phyloP scores from a whole-genome alignment of 1,284 basidiomycete species.

The Ganoderma lucidum region DNA sequence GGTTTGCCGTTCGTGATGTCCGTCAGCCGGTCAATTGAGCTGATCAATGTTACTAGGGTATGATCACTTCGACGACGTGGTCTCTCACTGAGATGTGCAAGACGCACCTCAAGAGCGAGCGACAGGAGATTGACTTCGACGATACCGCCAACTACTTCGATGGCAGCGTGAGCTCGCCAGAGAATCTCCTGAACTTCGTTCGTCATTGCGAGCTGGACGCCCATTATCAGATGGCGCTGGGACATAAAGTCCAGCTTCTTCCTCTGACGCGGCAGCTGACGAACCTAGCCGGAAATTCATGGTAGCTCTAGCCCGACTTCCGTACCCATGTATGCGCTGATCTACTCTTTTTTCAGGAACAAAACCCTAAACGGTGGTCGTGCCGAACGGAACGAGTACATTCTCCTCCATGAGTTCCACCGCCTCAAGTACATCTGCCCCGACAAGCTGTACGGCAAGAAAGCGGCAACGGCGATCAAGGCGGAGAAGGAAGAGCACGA shows the following conservation, averaged over 20 bases:
- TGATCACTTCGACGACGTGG: constrained; percentile 98
- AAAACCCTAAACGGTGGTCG: constrained; percentile 95
- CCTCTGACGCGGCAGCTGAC: constrained; percentile 94
- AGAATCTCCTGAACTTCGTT: constrained; percentile 87
- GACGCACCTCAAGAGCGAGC: constrained; percentile 85
- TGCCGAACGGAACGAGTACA: constrained; percentile 99
- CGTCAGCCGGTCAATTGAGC: neutral
- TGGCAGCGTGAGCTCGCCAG: constrained; percentile 79
- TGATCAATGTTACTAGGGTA: constrained; percentile 61
- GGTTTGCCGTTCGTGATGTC: constrained; percentile 52
- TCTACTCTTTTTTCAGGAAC: constrained; percentile 66
- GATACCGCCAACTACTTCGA: constrained; percentile 95
- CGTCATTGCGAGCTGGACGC: constrained; percentile 94
- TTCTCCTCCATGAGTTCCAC: constrained; percentile 98
- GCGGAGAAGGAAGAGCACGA: constrained; percentile 70
- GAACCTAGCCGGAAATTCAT: constrained; percentile 97
- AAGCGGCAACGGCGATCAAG: constrained; percentile 61
- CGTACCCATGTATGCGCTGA: constrained; percentile 12
- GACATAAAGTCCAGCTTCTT: constrained; percentile 89
- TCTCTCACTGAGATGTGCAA: constrained; percentile 97
- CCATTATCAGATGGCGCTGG: constrained; percentile 96
- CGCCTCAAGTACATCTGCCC: constrained; percentile 96
- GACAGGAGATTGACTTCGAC: constrained; percentile 96
- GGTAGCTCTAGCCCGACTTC: constrained; percentile 58
- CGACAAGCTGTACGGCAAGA: constrained; percentile 91